A percentile compares a stretch with the other conserved stretches of the same genome.
Conservation (phyloP, 352 stramenopile genomes). For the Globisporangium cederbergense region DNA sequence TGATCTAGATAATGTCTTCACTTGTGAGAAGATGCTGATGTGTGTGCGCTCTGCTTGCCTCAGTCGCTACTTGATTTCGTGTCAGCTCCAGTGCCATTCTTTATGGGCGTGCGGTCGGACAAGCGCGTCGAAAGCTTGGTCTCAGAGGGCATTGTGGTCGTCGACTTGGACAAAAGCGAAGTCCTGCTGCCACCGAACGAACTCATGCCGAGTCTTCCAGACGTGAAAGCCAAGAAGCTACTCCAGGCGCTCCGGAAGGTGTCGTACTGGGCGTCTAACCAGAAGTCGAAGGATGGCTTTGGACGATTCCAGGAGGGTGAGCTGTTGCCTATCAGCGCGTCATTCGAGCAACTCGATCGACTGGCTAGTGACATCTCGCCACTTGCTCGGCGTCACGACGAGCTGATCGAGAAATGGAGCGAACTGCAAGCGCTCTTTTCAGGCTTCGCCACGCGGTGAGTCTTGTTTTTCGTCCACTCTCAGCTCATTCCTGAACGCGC, state of each 20-base stretch:
- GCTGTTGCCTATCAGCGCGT: slow-evolving; percentile 12
- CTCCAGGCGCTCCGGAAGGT: slow-evolving; percentile 49
- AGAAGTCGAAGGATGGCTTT: slow-evolving; percentile 23
- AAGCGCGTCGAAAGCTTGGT: slow-evolving; percentile 34
- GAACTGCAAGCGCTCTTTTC: slow-evolving; percentile 56
- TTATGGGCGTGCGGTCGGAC: slow-evolving; percentile 65
- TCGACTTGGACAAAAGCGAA: slow-evolving; percentile 70
- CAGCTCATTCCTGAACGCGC: background rate
- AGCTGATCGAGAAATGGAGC: slow-evolving; percentile 52
- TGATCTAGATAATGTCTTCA: background rate
- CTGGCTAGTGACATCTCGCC: slow-evolving; percentile 27
- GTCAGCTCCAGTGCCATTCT: slow-evolving; percentile 69
- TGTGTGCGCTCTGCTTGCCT: background rate
- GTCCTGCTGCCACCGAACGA: slow-evolving; percentile 41
- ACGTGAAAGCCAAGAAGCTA: slow-evolving; percentile 59
- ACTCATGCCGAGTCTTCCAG: slow-evolving; percentile 42
- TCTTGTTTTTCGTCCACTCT: background rate
- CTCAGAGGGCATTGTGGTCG: slow-evolving; percentile 55
- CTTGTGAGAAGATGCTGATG: background rate
- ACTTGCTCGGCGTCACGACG: slow-evolving; percentile 35
- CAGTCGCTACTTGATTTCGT: slow-evolving; percentile 71
- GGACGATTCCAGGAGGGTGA: slow-evolving; percentile 23
- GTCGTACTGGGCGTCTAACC: slow-evolving; percentile 37
- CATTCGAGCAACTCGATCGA: slow-evolving; percentile 21
- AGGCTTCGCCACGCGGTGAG: slow-evolving; percentile 47